Evolutionary conservation across 2,329 filamentous ascomycete genomes (phyloP), one percentile per base, ranked within the genome.

Genomic region (Coniochaeta sp.): DNA sequence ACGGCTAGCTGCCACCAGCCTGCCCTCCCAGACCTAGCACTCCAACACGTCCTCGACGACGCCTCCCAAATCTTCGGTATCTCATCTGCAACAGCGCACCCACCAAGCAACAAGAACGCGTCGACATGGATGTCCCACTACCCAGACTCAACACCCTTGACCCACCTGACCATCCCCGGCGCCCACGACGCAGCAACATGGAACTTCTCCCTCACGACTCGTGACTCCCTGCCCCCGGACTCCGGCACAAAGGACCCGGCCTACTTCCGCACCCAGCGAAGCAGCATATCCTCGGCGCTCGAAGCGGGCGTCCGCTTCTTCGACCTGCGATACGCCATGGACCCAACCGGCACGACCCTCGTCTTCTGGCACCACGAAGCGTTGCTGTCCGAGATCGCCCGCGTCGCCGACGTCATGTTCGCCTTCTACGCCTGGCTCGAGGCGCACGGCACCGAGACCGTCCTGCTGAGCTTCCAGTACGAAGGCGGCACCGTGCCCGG

Each of bases 101-200:
- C 36, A 8, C 36, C 61, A 9, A 40, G 56, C 16, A n/a, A 44
- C n/a, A 63, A 60, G 6, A 60, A 60, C 57, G 1, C 60, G 62
- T 26, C 76, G 2, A 68, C 68, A 47, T 81, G 80, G 80, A 82
- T 82, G 80, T 70, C 71, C 26, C 59, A 54, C 0, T 71, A 78
- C 44, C 66, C 73, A 1, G 79, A 82, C 62, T 62, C 70, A 16
- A 79, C 73, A 0, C 71, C 66, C 3, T 63, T 82, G 0, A 71
- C 76, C 2, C 77, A 77, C 19, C 73, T 82, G 67, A 81, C 78
- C 63, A 76, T 82, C 43, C 80, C 80, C 2, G 80, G 80, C 1
- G 76, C 73, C 4, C 80, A 82, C 67, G 79, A 82, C 65, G 72
- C 75, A 4, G 74, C 76, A 1, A 81, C 79, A 0, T 82, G 80